Conservation (phyloP, 2,329 filamentous ascomycete genomes). For the Penicillium janthinellum region DNA sequence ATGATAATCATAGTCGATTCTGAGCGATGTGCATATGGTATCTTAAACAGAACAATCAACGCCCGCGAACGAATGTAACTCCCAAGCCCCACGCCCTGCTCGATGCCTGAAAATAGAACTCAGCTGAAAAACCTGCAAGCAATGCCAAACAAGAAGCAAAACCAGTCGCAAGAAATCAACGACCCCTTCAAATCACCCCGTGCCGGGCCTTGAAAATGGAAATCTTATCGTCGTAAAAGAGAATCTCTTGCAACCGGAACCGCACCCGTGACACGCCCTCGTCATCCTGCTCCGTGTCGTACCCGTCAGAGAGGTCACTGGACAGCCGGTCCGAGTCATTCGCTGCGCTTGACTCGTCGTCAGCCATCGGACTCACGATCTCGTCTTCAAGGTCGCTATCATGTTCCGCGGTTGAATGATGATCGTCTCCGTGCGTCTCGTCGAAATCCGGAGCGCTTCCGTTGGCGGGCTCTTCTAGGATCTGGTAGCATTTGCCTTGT, state of each 20-base stretch:
- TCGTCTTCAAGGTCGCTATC: constrained; percentile 50
- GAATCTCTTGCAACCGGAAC: constrained; percentile 72
- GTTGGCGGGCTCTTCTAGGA: constrained; percentile 61
- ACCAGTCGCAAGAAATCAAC: constrained; percentile 2
- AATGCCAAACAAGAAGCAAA: not conserved
- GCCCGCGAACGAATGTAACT: not conserved
- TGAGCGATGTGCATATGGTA: constrained; percentile 11
- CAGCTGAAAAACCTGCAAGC: not conserved
- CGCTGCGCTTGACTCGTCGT: constrained; percentile 40
- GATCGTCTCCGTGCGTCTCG: constrained; percentile 36
- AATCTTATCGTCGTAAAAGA: constrained; percentile 83
- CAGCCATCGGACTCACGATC: constrained; percentile 45
- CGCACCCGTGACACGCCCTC: constrained; percentile 42
- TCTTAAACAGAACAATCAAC: constrained; percentile 4
- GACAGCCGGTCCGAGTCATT: constrained; percentile 26
- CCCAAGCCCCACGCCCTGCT: not conserved
- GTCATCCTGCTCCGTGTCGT: constrained; percentile 47
- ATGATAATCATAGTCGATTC: not conserved
- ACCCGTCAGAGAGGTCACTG: constrained; percentile 43
- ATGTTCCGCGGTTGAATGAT: constrained; percentile 51
- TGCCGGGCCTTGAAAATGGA: constrained; percentile 78
- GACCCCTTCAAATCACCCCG: constrained; percentile 46
- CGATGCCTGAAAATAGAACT: not conserved
- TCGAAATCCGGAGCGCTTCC: constrained; percentile 38
- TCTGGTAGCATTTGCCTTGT: constrained; percentile 77